Conservation (phyloP, 208 protist genomes). For the Wallacemonas rigidus region DNA sequence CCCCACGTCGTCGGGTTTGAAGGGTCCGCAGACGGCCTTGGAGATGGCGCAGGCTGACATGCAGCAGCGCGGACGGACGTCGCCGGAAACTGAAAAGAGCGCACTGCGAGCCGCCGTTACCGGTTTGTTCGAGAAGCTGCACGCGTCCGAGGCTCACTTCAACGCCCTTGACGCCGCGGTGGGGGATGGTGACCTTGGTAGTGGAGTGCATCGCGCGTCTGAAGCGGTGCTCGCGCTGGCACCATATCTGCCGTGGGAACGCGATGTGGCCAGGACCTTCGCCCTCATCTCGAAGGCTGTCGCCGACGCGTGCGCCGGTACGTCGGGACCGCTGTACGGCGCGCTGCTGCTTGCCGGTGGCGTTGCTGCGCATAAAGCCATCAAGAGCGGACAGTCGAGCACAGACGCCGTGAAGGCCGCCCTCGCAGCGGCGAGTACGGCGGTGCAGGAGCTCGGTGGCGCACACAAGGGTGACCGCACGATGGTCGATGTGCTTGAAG, state of each 20-base stretch:
- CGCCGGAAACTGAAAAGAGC: constrained; percentile 22
- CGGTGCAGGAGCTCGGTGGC: constrained; percentile 51
- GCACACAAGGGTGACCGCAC: constrained; percentile 59
- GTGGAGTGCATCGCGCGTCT: constrained; percentile 48
- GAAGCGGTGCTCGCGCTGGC: constrained; percentile 34
- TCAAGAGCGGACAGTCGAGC: constrained; percentile 16
- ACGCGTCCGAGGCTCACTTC: constrained; percentile 34
- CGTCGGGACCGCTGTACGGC: constrained; percentile 68
- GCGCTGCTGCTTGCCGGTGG: constrained; percentile 55
- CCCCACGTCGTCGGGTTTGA: constrained; percentile 19
- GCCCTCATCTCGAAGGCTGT: constrained; percentile 50
- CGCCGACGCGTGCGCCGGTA: constrained; percentile 58
- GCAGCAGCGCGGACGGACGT: neutral
- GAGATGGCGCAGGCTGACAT: constrained; percentile 33
- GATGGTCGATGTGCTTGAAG: constrained; percentile 74
- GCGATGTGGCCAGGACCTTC: constrained; percentile 34
- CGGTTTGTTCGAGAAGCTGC: constrained; percentile 36
- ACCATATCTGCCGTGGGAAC: constrained; percentile 47
- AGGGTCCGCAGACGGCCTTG: constrained; percentile 36
- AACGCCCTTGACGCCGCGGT: constrained; percentile 66
- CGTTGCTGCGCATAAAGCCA: constrained; percentile 22
- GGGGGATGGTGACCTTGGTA: constrained; percentile 68
- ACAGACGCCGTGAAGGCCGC: constrained; percentile 36
- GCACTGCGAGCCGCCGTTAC: constrained; percentile 23
- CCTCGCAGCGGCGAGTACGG: constrained; percentile 34